phyloP scores from a whole-genome alignment of 2,329 filamentous ascomycete species.

The Kalmusia sp. region DNA sequence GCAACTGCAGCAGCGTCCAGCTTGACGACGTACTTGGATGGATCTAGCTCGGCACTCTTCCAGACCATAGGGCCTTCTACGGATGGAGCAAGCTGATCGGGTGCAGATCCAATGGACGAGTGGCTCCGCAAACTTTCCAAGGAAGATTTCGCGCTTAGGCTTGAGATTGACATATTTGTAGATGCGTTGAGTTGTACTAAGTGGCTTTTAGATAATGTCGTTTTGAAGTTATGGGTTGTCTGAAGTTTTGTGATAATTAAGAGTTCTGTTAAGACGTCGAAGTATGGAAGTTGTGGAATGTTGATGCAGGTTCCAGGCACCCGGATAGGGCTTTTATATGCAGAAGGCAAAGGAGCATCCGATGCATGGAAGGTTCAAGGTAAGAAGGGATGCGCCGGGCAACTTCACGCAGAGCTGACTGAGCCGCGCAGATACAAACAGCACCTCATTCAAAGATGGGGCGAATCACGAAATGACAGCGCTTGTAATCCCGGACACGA shows the following conservation, averaged over 20 bases:
- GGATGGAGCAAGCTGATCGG: conserved; percentile 38
- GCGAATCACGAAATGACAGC: conserved; percentile 4
- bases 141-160: conserved; percentile 38
- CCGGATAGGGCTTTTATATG: conserved; percentile 7
- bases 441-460: conserved; percentile 1
- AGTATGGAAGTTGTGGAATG: not conserved
- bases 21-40: conserved; percentile 35
- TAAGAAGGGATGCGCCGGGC: not conserved
- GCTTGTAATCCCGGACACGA: conserved; percentile 14
- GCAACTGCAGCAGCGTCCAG: conserved; percentile 33
- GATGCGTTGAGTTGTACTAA: not conserved
- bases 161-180: conserved; percentile 30
- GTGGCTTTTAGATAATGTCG: not conserved
- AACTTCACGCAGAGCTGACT: conserved; percentile 29
- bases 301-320: not conserved
- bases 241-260: not conserved
- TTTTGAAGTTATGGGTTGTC: not conserved
- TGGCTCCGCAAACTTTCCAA: conserved; percentile 39
- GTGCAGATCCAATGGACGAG: conserved; percentile 29
- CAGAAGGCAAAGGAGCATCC: not conserved
- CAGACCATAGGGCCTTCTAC: conserved; percentile 44
- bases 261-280: not conserved
- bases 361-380: not conserved
- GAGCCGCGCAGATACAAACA: conserved; percentile 36
- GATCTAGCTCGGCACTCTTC: conserved; percentile 34